phyloP scores from a whole-genome alignment of 148 eudicot genomes.

The Camellia sinensis region DNA sequence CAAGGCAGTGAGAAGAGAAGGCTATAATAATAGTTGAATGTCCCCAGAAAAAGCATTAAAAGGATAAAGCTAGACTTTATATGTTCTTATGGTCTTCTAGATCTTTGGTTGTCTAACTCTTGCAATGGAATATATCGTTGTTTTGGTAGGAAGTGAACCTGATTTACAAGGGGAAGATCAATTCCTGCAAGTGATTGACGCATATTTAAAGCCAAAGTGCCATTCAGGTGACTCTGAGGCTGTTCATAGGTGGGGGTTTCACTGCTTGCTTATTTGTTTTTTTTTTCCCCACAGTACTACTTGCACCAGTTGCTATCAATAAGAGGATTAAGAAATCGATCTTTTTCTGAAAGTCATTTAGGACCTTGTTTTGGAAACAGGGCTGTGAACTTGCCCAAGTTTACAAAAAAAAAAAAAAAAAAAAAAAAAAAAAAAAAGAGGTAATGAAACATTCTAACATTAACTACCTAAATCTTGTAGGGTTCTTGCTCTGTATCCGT shows the following conservation, averaged over 20 bases:
- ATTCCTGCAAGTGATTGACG: constrained; percentile 57
- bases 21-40: neutral
- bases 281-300: neutral
- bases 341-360: neutral
- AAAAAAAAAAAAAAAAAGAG: neutral
- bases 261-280: neutral
- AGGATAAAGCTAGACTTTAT: constrained; percentile 2
- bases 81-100: neutral
- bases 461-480: constrained; percentile 36
- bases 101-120: constrained; percentile 7
- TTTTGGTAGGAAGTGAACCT: constrained; percentile 34
- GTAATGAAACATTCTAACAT: neutral
- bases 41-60: neutral
- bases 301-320: neutral
- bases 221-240: constrained; percentile 72
- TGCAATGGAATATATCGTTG: neutral
- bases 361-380: neutral
- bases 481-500: constrained; percentile 58
- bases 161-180: constrained; percentile 35
- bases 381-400: neutral
- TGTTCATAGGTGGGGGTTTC: constrained; percentile 55
- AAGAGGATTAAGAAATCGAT: neutral
- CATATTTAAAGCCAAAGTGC: constrained; percentile 88
- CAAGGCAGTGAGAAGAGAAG: neutral
- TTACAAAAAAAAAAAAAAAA: too few relatives aligned